phyloP scores from a whole-genome alignment of 164 flowering plant species.

The Liquidambar formosana region DNA sequence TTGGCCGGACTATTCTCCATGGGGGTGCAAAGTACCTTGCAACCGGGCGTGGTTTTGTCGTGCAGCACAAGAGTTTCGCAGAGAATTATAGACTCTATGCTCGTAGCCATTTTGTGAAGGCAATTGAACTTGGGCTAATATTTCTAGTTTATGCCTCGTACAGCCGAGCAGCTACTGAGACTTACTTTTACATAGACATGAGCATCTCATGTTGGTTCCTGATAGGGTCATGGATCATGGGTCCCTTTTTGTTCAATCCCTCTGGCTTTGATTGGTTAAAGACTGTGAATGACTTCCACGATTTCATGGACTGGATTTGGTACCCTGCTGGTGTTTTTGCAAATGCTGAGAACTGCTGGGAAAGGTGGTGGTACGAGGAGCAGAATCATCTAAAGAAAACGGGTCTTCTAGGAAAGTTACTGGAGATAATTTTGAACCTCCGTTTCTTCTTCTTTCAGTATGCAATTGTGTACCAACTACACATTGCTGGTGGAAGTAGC shows the following conservation, averaged over 20 bases:
- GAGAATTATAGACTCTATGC: no score
- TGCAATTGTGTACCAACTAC: conserved; percentile 17
- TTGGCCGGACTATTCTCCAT: no score
- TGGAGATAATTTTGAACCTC: conserved; percentile 12
- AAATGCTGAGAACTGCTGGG: conserved; percentile 18
- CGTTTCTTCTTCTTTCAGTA: conserved; percentile 17
- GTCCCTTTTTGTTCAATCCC: no score
- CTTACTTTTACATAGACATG: no score
- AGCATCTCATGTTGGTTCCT: no score
- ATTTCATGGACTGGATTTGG: conserved; percentile 18
- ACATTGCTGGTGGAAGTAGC: conserved; percentile 2
- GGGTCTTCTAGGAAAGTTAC: conserved; percentile 10
- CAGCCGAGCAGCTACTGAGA: no score
- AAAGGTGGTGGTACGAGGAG: conserved; percentile 23
- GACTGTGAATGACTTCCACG: conserved; percentile 19
- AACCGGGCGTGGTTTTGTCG: conserved; percentile 37
- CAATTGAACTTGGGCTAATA: no score
- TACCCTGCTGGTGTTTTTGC: conserved; percentile 18
- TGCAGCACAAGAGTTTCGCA: no score
- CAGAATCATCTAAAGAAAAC: conserved; percentile 14
- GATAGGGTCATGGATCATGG: conserved; percentile 9
- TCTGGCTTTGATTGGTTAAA: no score
- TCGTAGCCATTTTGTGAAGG: no score
- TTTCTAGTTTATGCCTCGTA: no score
- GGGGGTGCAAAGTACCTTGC: conserved; percentile 36